Base-by-base conservation (phyloP, 176 grass and related monocot species). In the Juncus effusus region DNA sequence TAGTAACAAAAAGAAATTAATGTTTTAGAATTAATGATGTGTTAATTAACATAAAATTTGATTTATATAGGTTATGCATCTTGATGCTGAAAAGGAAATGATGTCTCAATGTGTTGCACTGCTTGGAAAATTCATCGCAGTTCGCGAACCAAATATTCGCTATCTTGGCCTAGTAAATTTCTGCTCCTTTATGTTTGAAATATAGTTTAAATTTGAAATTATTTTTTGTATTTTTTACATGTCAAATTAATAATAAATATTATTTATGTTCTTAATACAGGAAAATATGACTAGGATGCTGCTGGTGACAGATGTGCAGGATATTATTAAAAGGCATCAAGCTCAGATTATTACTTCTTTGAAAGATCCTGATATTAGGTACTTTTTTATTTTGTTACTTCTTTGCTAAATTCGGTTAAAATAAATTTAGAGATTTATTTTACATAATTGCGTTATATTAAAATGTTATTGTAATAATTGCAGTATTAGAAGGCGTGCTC, bases 1-100 rank as follows among this genome's bases (percentile, higher is more conserved):
- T 58, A 56, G 10, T 58, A n/a, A 70, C 36, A 67, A 52, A 19
- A 16, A 16, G 52, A 69, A 15, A 68, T 9, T 55, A 55, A 55
- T 13, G 54, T 54, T 9, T 8, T 28, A 28, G 19, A 28, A 28
- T 28, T 36, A 13, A 0, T 67, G 53, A 40, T 37, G 59, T 9
- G 36, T 56, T 72, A 63, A 14, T 28, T 79, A 76, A 62, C 56
- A 56, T 39, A 65, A 56, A 64, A 0, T 15, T 63, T 61, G 10
- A 62, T 57, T 36, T 38, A 7, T 51, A 69, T 72, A 99, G 94
- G 94, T 93, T 81, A 93, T 99, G 94, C 94, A 99, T 93, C 94
- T 99, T 77, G 94, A 99, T 87, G 94, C 94, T 62, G 94, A 99
- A 80, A 99, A 99, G 83, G 94, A 99, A 80, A 99, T 99, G 94